Base-by-base conservation (phyloP, 805 yeast genomes). In the Kazachstania kunashirensis region DNA sequence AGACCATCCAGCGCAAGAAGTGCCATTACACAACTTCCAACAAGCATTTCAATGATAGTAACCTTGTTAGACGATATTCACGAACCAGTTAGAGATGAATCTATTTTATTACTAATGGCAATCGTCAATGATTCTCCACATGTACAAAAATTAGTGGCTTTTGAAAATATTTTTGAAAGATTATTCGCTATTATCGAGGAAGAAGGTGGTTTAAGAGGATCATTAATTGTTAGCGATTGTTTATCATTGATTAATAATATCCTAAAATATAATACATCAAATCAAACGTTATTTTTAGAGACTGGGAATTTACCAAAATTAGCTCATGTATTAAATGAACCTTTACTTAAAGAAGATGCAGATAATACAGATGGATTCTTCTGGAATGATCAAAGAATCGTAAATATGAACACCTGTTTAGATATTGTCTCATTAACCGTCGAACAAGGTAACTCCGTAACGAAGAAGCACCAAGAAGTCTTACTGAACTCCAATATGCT, bases 131-230 rank as follows among this genome's bases (percentile, higher is more conserved):
- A 83, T 41, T 84, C 85, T 49, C 75, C 78, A 41, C 89, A 84
- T 55, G 77, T 89, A 23, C 98, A 92, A 55, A 88, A 86, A 51
- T 63, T 92, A 14, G 94, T 94, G 8, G 98, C 95, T 0, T 92
- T 92, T 53, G 96, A 92, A 55, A 88, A 84, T 47, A 80, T 94
- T 0, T 88, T 92, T 52, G 96, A 85, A 43, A 75, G 70, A 42
- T 60, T 86, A 10, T 88, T 89, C 50, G 68, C 65, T n/a, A 80
- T 92, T 11, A 77, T 89, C 17, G 77, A 75, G 12, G 82, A 77
- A 44, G 96, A 88, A 57, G 96, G 95, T 23, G 95, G 95, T 3
- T 69, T 85, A 12, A 70, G 86, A 36, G 96, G 95, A 8, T 84
- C 92, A 14, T 69, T 85, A 24, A 76, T 85, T n/a, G 94, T 88